phyloP scores from a whole-genome alignment of 2,329 filamentous ascomycete species.

The Cryphonectria carpinicola region DNA sequence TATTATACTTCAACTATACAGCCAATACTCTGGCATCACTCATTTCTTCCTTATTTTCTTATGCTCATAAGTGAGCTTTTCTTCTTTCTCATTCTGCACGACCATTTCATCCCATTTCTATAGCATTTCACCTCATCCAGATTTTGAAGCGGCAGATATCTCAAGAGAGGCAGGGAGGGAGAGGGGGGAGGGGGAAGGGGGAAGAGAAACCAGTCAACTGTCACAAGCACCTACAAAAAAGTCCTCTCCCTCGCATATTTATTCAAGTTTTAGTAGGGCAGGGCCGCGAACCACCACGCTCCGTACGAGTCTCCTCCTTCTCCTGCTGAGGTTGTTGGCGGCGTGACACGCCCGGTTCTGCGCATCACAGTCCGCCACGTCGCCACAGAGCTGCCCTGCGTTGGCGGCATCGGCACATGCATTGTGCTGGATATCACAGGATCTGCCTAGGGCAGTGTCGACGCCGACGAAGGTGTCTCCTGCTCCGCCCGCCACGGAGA shows the following conservation, averaged over 20 bases:
- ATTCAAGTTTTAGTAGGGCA: too few species aligned
- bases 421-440: slow-evolving; percentile 52
- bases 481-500: slow-evolving; percentile 36
- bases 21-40: not conserved
- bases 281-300: too few species aligned
- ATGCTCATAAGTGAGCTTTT: too few species aligned
- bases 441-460: slow-evolving; percentile 45
- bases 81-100: too few species aligned
- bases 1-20: not conserved
- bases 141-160: too few species aligned
- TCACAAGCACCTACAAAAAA: too few species aligned
- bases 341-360: slow-evolving; percentile 41
- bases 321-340: slow-evolving; percentile 26
- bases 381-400: slow-evolving; percentile 37
- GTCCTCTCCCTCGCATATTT: too few species aligned
- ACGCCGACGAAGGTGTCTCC: slow-evolving; percentile 47
- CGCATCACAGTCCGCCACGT: slow-evolving; percentile 41
- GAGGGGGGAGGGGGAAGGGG: too few species aligned
- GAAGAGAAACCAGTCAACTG: too few species aligned
- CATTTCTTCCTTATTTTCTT: not conserved
- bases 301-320: not conserved
- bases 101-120: not conserved
- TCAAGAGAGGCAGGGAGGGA: not conserved
- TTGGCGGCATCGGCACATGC: slow-evolving; percentile 48
- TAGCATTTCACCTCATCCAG: too few species aligned